Evolutionary conservation across 129 eudicot genomes (phyloP).

Genomic region (Smallanthus sonchifolius): DNA sequence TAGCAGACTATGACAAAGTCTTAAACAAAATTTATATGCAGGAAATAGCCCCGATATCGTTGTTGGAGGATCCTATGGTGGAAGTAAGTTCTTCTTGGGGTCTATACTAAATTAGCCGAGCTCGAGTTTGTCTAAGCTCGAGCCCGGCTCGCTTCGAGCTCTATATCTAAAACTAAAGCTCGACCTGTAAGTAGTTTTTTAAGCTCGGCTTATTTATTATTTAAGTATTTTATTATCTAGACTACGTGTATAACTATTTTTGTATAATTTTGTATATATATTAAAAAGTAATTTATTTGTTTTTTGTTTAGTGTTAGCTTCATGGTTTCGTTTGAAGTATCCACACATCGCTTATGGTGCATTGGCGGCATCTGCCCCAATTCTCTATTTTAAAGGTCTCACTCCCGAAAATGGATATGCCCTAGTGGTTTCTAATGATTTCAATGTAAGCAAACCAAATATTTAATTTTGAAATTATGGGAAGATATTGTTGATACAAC

Average conservation of each 20-base stretch:
- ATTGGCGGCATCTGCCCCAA: constrained; percentile 27
- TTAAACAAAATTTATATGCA: constrained; percentile 27
- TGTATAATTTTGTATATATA: not conserved
- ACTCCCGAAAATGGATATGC: constrained; percentile 30
- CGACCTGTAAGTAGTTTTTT: no score
- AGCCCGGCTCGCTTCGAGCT: no score
- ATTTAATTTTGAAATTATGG: not conserved
- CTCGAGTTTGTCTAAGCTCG: not conserved
- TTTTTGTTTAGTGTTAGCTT: constrained; percentile 23
- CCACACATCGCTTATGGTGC: constrained; percentile 29
- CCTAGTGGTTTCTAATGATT: constrained; percentile 18
- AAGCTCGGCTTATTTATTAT: no score
- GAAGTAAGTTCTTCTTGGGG: constrained; percentile 28
- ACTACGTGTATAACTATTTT: no score
- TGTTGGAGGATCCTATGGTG: constrained; percentile 45
- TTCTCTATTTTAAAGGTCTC: constrained; percentile 22
- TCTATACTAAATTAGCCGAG: not conserved
- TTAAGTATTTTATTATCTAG: no score
- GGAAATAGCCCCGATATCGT: constrained; percentile 30
- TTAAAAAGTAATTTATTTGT: not conserved
- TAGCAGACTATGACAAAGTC: constrained; percentile 36
- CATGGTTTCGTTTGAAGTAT: constrained; percentile 33
- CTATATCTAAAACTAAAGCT: no score
- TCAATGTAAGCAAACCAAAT: constrained; percentile 11
- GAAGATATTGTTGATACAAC: not conserved